Evolutionary conservation across 2,329 filamentous ascomycete species (phyloP), one percentile per base, ranked within the genome.

Genomic region (Orbilia javanica): DNA sequence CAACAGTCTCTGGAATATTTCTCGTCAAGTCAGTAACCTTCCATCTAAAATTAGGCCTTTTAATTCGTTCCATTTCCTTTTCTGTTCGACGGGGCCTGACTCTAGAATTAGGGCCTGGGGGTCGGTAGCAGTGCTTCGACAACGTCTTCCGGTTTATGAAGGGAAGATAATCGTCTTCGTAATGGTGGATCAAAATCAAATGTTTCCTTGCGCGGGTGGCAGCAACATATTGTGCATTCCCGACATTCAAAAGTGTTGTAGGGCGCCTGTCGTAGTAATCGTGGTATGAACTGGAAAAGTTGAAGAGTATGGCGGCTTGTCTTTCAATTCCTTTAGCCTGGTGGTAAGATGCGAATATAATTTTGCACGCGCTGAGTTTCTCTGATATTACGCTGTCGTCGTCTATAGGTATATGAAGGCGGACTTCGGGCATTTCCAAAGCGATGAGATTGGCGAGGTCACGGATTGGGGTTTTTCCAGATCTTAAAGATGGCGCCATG

Each of bases 261-360:
- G 76, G 76, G 42, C 65, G 39, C 39, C 50, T 62, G 55, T 79
- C 62, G 48, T 78, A 79, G 55, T 65, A 79, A 27, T 64, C 60
- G 31, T 79, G 62, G 27, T 79, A 80, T 10, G 66, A 77, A 52
- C 65, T 65, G 8, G 79, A 79, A 22, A 80, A 80, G 15, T 69
- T 64, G 53, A 78, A 79, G 11, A 80, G 29, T 11, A 80, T 63
- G 4, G 64, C 80, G 1, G 75, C 80, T 36, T 79, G 69, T 52
- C 80, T 75, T 55, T 80, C 80, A 4, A 80, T 79, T 13, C 80
- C 80, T n/a, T 80, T 80, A n/a, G 72, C 66, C 65, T 80, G 79
- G 34, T 80, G 80, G 34, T 75, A 80, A 11, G 75, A 79, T 15
- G 64, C 73, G 62, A 79, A 46, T 4, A 71, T 18, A 13, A 80